These are phyloP conservation scores for Sorghum bicolor DNA, from an alignment of 176 grass and related monocot genomes.

Conservation along the genomic window DNA sequence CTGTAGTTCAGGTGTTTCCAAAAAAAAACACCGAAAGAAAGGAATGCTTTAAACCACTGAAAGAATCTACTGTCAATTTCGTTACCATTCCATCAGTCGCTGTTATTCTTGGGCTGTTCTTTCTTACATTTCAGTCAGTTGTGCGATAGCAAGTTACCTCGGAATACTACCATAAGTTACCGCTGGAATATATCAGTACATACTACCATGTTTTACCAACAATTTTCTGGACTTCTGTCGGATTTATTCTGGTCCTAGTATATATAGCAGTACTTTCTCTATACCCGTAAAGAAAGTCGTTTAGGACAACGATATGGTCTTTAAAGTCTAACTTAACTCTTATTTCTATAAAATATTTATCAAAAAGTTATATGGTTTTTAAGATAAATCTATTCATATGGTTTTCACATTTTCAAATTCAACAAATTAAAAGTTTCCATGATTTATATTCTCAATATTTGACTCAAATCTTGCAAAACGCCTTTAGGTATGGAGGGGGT, in stretches of 20 bases:
- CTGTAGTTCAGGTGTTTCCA: neutral
- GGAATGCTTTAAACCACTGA: neutral
- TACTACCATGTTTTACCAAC: neutral
- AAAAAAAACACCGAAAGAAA: neutral
- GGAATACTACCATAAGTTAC: neutral
- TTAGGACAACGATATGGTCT: no score
- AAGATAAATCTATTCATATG: no score
- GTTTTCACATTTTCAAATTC: no score
- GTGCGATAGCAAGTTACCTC: neutral
- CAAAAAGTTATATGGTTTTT: no score
- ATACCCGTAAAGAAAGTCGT: no score
- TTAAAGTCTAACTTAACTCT: no score
- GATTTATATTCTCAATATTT: no score
- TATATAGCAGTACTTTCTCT: no score
- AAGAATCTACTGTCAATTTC: neutral
- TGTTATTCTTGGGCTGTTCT: neutral
- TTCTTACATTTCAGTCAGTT: neutral
- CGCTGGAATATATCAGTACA: neutral
- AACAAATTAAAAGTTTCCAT: no score
- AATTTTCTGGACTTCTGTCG: neutral
- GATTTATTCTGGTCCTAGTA: conserved; percentile 8
- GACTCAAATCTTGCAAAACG: no score
- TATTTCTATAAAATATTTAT: no score
- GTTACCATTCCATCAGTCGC: neutral
- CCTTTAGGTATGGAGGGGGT: no score